Evolutionary conservation across 1,284 basidiomycete genomes (phyloP), one percentile per base, ranked within the genome.

Genomic region (Malassezia yamatoensis): DNA sequence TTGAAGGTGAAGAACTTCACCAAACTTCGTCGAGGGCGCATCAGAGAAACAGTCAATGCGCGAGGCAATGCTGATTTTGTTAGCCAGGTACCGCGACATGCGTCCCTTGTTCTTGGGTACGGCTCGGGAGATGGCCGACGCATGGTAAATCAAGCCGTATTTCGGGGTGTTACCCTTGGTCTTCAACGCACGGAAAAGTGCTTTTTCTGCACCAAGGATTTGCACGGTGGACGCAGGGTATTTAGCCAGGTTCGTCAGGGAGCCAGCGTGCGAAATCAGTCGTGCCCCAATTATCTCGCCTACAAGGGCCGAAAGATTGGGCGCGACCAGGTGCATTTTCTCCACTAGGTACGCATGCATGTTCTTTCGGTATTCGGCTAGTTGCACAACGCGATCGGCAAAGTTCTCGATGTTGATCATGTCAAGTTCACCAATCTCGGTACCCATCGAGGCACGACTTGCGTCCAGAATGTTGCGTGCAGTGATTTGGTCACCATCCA

Each of bases 141-240:
- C 80, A 91, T 96, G 16, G 88, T 83, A 68, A 24, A 51, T 58
- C 37, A 63, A 55, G 39, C 58, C 54, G 44, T 71, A 90, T 88
- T 98, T 98, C 54, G 91, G 93, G 0, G 93, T 96, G 78, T 96
- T 96, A 33, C 90, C 90, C 79, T 96, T 98, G 39, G 93, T 96
- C 81, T 98, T 98, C 71, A 98, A 80, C 0, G 93, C 93, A 58
- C 93, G 81, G 83, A 98, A 98, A 40, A 98, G 81, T 1, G 93
- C 93, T 79, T 98, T 96, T 79, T 98, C 93, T 20, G 93, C 93
- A 69, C 93, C 93, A 38, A 98, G 81, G 68, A 98, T 96, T 79
- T 98, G 93, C 50, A 96, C 90, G 6, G 93, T 98, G 68, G 88
- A 91, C 3, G 93, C 93, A 33, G 93, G 93, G 78, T 96, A 94